Conservation (phyloP, 495 filamentous ascomycete genomes). For the Xylaria acuta region DNA sequence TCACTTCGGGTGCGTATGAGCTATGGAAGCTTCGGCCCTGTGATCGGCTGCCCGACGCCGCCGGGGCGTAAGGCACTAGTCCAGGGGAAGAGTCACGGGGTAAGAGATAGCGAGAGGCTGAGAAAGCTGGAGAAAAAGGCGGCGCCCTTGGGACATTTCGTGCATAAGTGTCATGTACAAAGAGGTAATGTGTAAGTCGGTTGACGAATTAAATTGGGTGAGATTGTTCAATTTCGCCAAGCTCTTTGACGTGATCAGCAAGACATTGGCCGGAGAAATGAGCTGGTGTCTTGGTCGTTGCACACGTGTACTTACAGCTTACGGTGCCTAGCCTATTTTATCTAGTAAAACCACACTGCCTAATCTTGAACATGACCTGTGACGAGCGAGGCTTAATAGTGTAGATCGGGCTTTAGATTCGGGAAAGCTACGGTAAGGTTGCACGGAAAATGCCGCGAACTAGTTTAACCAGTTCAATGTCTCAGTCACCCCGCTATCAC, state of each 20-base stretch:
- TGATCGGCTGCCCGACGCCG: not conserved
- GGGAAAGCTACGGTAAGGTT: not conserved
- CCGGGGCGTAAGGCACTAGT: constrained; percentile 1
- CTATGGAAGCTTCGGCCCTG: not conserved
- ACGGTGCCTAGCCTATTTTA: not conserved
- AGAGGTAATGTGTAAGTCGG: not conserved
- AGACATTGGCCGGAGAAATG: not conserved
- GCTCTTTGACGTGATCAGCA: not conserved
- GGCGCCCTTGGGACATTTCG: not conserved
- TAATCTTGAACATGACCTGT: not conserved
- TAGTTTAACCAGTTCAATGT: not conserved
- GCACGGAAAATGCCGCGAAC: constrained; percentile 2
- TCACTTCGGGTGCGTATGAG: not conserved
- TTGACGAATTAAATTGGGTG: not conserved
- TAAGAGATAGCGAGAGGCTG: constrained; percentile 11
- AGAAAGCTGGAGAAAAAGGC: constrained; percentile 7
- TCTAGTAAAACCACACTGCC: not conserved
- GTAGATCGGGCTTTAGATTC: not conserved
- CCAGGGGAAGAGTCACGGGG: constrained; percentile 2
- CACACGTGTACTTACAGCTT: not conserved
- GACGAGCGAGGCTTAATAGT: not conserved
- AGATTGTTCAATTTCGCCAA: not conserved
- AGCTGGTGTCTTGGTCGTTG: constrained; percentile 11
- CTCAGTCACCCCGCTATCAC: not conserved
- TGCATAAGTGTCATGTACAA: constrained; percentile 12